A percentile compares a stretch with the other conserved stretches of the same genome.
These are phyloP conservation scores for Syncephalis fuscata DNA, from an alignment of 371 early-diverging fungal genomes.

Conservation along the genomic window DNA sequence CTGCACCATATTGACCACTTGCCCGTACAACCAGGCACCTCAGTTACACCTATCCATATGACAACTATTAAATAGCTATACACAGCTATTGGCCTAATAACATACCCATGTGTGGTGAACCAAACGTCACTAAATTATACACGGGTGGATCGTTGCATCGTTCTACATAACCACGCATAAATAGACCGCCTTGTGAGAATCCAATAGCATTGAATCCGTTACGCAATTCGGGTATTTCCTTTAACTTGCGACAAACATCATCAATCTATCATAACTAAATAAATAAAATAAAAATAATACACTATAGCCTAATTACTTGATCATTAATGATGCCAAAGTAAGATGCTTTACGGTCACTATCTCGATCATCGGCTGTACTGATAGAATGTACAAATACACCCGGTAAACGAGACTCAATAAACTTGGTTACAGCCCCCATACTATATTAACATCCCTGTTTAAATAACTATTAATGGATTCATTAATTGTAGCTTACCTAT, in stretches of 20 bases:
- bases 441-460: conserved; percentile 6
- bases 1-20: conserved; percentile 23
- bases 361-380: conserved; percentile 31
- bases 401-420: conserved; percentile 32
- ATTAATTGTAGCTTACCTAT: conserved; percentile 8
- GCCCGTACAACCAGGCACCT: conserved; percentile 60
- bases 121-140: conserved; percentile 71
- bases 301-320: conserved; percentile 24
- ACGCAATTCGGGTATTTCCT: conserved; percentile 27
- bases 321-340: conserved; percentile 67
- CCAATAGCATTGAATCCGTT: conserved; percentile 81
- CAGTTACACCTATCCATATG: conserved; percentile 39
- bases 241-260: conserved; percentile 37
- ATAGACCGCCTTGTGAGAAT: conserved; percentile 80
- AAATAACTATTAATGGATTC: conserved; percentile 3
- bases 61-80: not conserved
- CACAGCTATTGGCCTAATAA: not conserved
- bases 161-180: conserved; percentile 58
- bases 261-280: conserved; percentile 18
- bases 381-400: conserved; percentile 65
- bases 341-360: conserved; percentile 54
- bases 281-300: not conserved
- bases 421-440: conserved; percentile 36
- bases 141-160: conserved; percentile 59
- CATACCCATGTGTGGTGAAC: conserved; percentile 60